These are phyloP conservation scores for Fomitiporia mediterranea DNA, from an alignment of 1,284 basidiomycete genomes.

Conservation along the genomic window DNA sequence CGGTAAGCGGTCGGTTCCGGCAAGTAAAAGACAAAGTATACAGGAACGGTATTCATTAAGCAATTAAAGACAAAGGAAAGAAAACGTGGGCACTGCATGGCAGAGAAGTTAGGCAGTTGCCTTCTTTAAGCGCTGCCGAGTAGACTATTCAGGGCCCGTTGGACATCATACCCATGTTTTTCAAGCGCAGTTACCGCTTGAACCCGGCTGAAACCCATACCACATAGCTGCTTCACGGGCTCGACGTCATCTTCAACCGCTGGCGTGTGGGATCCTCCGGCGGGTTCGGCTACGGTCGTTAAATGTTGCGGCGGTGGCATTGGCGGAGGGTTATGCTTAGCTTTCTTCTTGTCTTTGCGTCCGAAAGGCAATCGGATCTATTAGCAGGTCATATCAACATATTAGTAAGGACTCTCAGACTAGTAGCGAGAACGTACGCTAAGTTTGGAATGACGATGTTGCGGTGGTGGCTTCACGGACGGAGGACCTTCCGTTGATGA, in stretches of 20 bases:
- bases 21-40: neutral
- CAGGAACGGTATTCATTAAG: slow-evolving; percentile 2
- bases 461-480: slow-evolving; percentile 42
- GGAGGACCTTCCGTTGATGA: slow-evolving; percentile 46
- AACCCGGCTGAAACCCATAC: slow-evolving; percentile 80
- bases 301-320: slow-evolving; percentile 38
- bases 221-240: slow-evolving; percentile 68
- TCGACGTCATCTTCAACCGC: slow-evolving; percentile 70
- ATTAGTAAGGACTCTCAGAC: no score
- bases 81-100: neutral
- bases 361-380: slow-evolving; percentile 77
- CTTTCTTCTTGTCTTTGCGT: slow-evolving; percentile 62
- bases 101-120: neutral
- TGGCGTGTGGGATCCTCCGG: slow-evolving; percentile 41
- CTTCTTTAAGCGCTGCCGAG: slow-evolving; percentile 33
- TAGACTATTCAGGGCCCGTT: slow-evolving; percentile 66
- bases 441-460: slow-evolving; percentile 60
- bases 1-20: neutral
- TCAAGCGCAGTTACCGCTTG: slow-evolving; percentile 77
- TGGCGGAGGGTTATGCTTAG: slow-evolving; percentile 39
- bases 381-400: slow-evolving; percentile 9
- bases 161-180: slow-evolving; percentile 68
- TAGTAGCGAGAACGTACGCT: slow-evolving; percentile 62
- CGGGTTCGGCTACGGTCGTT: slow-evolving; percentile 43
- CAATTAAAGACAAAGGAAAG: neutral